Base-by-base conservation (phyloP, 176 grass and related monocot species). In the Cenchrus fungigraminus region DNA sequence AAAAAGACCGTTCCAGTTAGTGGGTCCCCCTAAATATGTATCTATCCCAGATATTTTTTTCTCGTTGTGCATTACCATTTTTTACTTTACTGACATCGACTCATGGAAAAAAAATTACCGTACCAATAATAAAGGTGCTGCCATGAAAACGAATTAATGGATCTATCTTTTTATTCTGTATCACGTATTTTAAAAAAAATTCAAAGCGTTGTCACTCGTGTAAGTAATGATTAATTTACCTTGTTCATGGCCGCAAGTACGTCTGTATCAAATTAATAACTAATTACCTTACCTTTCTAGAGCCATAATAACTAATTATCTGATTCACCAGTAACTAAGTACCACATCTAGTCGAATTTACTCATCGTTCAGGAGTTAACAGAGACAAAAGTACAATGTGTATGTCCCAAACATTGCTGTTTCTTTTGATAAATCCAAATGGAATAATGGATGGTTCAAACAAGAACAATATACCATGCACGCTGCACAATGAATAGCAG, bases 361-460 rank as follows among this genome's bases (percentile, higher is more conserved):
- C 42, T 46, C 19, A 6, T n/a, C 12, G 44, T 49, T 71, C 22
- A 9, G 6, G 4, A 65, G 12, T 74, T 40, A 42, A 11, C 17
- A 28, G 10, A 17, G 65, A 1, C 15, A 19, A 76, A 44, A 32
- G 11, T 10, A 52, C 9, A 65, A 17, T 52, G 22, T 65, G 10
- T n/a, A 8, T 44, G 12, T 12, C 57, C 13, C 2, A 25, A 65
- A 56, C 16, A 67, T 34, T 50, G 22, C n/a, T 52, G 4, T 44
- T 16, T 71, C 13, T 57, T 78, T 28, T 45, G 72, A 44, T 73
- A 56, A 80, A 13, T 40, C 84, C 69, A 88, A 88, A 65, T 88
- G 25, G 25, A 25, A 25, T 25, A 25, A 25, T 25, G 46, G 80
- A 83, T 65, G 57, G 86, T 73, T 69, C 49, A 73, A 65, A 73